Base-by-base conservation (phyloP, 805 yeast genomes). In the Candida suzukii region DNA sequence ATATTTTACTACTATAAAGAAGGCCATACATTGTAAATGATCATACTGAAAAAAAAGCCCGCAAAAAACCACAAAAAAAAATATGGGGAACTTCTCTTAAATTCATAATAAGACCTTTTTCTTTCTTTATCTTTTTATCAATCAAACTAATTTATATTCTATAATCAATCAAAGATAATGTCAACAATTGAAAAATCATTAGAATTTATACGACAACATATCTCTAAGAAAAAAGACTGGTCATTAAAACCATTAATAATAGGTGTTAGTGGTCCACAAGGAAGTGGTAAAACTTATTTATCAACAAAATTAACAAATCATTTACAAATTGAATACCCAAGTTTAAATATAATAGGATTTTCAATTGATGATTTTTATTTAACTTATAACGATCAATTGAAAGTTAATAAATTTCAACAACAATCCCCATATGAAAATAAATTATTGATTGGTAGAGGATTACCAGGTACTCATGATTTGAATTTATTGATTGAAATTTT, bases 401-500 rank as follows among this genome's bases (percentile, higher is more conserved):
- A 46, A 6, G 40, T 45, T 13, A 61, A 66, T 44, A 55, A 66
- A 0, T 70, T 61, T 13, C 9, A 3, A 3, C 17, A 18, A 31
- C 30, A 30, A 4, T 13, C 6, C 3, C 12, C 9, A 3, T n/a
- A 7, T 24, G 26, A 14, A 7, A 60, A 60, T 54, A 56, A 61
- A 28, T 63, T 91, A 37, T 53, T 87, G 16, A 51, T 56, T 27
- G 95, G 95, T 3, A 66, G 98, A 21, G 98, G 98, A 0, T 68
- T 86, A 14, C 98, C 98, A 0, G 97, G 97, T 0, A 91, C 98
- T 0, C 99, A 91, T 58, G 97, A 91, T 54, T 53, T 85, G 16
- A 50, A 48, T 1, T 52, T 83, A 13, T 55, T 70, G n/a, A 36
- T 47, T 7, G 48, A 59, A 8, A 58, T 71, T 6, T 47, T 84